A percentile compares a stretch with the other conserved stretches of the same genome.
phyloP scores from a whole-genome alignment of 139 green algal species.

The Picochlorum sp. region DNA sequence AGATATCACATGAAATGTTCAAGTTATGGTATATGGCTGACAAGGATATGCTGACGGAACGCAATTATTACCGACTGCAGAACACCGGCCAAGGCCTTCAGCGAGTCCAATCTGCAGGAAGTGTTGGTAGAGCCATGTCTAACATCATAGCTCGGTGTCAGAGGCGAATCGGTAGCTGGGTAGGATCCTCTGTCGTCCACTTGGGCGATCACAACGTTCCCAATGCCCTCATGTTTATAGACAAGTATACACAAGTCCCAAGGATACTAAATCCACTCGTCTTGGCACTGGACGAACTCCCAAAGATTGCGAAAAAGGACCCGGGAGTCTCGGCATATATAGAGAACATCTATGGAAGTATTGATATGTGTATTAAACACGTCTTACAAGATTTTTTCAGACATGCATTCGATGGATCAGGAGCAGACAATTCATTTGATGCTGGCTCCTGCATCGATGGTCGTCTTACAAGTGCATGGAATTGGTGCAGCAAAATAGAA shows the following conservation, averaged over 20 bases:
- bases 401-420: conserved; percentile 83
- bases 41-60: conserved; percentile 68
- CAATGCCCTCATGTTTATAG: conserved; percentile 91
- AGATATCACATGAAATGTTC: conserved; percentile 82
- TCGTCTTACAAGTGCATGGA: conserved; percentile 83
- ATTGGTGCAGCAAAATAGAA: conserved; percentile 70
- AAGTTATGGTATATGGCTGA: conserved; percentile 84
- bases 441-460: conserved; percentile 30
- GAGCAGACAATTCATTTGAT: conserved; percentile 86
- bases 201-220: conserved; percentile 94
- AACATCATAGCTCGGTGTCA: conserved; percentile 68
- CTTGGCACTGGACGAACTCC: conserved; percentile 73
- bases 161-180: conserved; percentile 73
- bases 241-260: conserved; percentile 94
- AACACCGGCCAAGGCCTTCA: conserved; percentile 95
- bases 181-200: conserved; percentile 86
- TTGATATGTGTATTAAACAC: conserved; percentile 54
- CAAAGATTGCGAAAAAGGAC: conserved; percentile 45
- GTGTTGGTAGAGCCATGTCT: conserved; percentile 57
- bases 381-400: conserved; percentile 90
- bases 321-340: conserved; percentile 44
- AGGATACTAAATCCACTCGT: conserved; percentile 88
- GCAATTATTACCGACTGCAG: conserved; percentile 70
- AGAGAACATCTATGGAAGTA: conserved; percentile 41
- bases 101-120: conserved; percentile 74